Percentiles rank a stretch among this genome's conserved stretches.
Evolutionary conservation across 148 eudicot species (phyloP).

Genomic region (Cornus florida): DNA sequence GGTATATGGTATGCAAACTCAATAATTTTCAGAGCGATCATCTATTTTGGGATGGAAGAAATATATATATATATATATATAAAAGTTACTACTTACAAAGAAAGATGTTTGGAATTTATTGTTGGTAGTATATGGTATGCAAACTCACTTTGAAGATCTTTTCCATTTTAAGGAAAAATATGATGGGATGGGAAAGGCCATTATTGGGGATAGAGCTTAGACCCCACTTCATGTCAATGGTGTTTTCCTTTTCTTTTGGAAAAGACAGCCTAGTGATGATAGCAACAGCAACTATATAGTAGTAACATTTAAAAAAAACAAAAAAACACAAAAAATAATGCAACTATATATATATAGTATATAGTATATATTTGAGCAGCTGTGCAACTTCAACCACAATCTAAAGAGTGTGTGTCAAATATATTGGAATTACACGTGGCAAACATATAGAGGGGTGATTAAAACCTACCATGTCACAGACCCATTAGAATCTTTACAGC

Average conservation of each 20-base stretch:
- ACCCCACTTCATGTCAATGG: neutral
- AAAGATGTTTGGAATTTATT: too few species aligned
- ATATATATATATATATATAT: neutral
- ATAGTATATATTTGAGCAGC: neutral
- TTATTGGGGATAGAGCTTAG: neutral
- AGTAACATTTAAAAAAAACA: too few species aligned
- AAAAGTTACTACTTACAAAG: too few species aligned
- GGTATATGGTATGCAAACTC: too few species aligned
- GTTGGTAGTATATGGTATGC: neutral
- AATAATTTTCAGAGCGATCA: too few species aligned
- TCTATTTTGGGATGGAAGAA: too few species aligned
- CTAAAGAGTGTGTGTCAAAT: neutral
- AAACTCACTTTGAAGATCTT: neutral
- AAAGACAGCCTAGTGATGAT: neutral
- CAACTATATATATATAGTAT: too few species aligned
- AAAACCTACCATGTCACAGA: neutral
- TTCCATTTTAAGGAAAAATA: conserved; percentile 4
- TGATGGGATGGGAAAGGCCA: neutral
- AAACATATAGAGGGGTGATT: neutral
- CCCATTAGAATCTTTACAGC: neutral
- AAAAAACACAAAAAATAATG: too few species aligned
- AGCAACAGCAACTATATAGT: neutral
- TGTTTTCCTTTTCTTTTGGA: neutral
- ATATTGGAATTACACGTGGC: neutral
- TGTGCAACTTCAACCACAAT: neutral